These are phyloP conservation scores for Osmanthus fragrans DNA, from an alignment of 257 asterid species.

Conservation along the genomic window DNA sequence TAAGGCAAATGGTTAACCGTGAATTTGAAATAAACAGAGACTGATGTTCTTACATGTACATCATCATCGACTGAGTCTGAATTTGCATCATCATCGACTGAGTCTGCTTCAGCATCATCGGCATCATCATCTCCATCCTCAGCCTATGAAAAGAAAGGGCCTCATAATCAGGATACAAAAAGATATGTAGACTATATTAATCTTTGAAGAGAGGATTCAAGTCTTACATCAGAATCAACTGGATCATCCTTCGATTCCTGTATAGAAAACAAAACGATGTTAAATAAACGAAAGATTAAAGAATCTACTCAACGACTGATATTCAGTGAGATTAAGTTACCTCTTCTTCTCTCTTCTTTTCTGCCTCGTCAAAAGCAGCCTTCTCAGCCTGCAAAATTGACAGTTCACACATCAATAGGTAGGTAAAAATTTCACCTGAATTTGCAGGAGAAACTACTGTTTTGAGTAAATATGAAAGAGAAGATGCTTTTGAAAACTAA, in stretches of 20 bases:
- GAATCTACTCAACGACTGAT: not conserved
- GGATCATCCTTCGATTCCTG: constrained; percentile 38
- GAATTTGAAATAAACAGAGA: not conserved
- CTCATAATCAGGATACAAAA: not conserved
- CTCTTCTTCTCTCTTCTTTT: constrained; percentile 92
- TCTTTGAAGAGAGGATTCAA: not conserved
- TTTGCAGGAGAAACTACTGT: not conserved
- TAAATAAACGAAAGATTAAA: not conserved
- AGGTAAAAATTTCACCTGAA: not conserved
- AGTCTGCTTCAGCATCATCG: constrained; percentile 37
- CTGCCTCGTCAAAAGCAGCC: constrained; percentile 93
- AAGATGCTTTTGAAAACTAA: not conserved
- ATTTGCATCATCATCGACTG: constrained; percentile 47
- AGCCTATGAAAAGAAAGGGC: constrained; percentile 42
- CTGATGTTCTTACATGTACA: constrained; percentile 50
- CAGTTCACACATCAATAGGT: not conserved
- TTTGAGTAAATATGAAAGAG: not conserved
- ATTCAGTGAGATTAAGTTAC: constrained; percentile 31
- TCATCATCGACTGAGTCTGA: constrained; percentile 49
- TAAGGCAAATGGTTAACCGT: not conserved
- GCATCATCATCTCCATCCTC: constrained; percentile 61
- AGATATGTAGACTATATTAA: not conserved
- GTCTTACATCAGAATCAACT: constrained; percentile 44
- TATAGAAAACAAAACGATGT: not conserved
- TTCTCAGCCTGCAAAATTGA: constrained; percentile 74